Evolutionary conservation across 768 basidiomycete genomes (phyloP).

Genomic region (Cyclocybe aegerita): DNA sequence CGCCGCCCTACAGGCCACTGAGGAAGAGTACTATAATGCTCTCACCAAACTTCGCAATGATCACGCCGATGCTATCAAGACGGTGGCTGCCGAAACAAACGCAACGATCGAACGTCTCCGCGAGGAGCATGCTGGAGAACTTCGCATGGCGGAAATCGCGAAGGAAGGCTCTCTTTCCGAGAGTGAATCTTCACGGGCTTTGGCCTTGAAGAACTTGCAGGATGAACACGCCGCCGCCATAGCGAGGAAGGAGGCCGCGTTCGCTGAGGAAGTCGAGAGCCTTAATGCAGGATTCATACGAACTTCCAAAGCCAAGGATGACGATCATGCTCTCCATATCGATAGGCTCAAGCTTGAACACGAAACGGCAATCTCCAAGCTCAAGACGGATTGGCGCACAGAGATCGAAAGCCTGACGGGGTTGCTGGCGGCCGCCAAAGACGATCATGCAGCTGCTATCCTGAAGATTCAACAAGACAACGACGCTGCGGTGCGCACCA

Average conservation of each 20-base stretch:
- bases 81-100: conserved; percentile 57
- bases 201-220: conserved; percentile 64
- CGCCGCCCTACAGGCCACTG: conserved; percentile 60
- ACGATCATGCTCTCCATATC: conserved; percentile 57
- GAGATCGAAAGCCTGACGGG: conserved; percentile 50
- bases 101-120: conserved; percentile 68
- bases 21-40: conserved; percentile 81
- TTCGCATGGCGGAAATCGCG: conserved; percentile 74
- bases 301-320: conserved; percentile 52
- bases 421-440: conserved; percentile 43
- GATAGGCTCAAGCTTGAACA: conserved; percentile 65
- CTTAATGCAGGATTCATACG: conserved; percentile 64
- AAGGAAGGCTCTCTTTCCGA: conserved; percentile 74
- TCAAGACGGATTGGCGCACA: conserved; percentile 52
- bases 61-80: conserved; percentile 65
- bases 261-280: conserved; percentile 63
- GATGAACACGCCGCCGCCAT: conserved; percentile 72
- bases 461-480: conserved; percentile 42
- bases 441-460: conserved; percentile 34
- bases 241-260: conserved; percentile 62
- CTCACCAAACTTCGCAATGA: conserved; percentile 74
- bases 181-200: conserved; percentile 65
- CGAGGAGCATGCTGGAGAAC: conserved; percentile 73
- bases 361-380: conserved; percentile 46
- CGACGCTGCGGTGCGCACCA: conserved; percentile 43